Evolutionary conservation across 2,329 filamentous ascomycete species (phyloP).

Genomic region (Aspergillus flavus): DNA sequence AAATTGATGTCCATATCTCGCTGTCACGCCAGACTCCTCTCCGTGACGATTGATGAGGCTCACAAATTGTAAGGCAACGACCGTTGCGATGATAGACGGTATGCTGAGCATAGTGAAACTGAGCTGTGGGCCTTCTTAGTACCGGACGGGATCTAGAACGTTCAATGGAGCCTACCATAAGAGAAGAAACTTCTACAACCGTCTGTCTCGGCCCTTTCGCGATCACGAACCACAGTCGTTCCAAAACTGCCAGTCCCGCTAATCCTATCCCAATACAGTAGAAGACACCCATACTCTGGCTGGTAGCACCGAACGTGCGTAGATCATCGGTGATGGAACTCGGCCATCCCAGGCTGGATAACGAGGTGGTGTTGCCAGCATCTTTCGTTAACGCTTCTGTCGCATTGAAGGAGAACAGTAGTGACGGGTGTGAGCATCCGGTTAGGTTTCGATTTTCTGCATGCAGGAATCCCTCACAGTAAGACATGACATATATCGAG

Average conservation of each 20-base stretch:
- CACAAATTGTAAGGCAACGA: slow-evolving; percentile 58
- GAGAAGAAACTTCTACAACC: slow-evolving; percentile 53
- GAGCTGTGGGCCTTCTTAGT: slow-evolving; percentile 35
- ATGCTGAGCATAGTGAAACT: slow-evolving; percentile 65
- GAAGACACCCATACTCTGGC: slow-evolving; percentile 58
- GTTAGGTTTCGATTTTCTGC: slow-evolving; percentile 53
- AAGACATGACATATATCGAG: slow-evolving; percentile 61
- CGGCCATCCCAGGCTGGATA: slow-evolving; percentile 60
- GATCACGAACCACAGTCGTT: slow-evolving; percentile 50
- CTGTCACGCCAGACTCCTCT: slow-evolving; percentile 52
- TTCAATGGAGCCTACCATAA: slow-evolving; percentile 38
- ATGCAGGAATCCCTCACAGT: slow-evolving; percentile 54
- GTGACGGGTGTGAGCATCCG: slow-evolving; percentile 55
- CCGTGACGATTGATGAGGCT: slow-evolving; percentile 58
- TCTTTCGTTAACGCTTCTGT: slow-evolving; percentile 52
- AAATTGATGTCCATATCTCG: slow-evolving; percentile 57
- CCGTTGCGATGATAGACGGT: slow-evolving; percentile 73
- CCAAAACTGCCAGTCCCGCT: slow-evolving; percentile 54
- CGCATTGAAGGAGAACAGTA: slow-evolving; percentile 62
- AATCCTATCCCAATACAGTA: slow-evolving; percentile 61
- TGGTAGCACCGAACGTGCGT: slow-evolving; percentile 51
- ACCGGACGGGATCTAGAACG: not conserved
- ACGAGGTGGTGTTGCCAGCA: slow-evolving; percentile 52
- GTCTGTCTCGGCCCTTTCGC: slow-evolving; percentile 49
- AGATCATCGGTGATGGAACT: slow-evolving; percentile 58